Evolutionary conservation across 306 rosid species (phyloP), one percentile per base, ranked within the genome.

Genomic region (Cercis canadensis): DNA sequence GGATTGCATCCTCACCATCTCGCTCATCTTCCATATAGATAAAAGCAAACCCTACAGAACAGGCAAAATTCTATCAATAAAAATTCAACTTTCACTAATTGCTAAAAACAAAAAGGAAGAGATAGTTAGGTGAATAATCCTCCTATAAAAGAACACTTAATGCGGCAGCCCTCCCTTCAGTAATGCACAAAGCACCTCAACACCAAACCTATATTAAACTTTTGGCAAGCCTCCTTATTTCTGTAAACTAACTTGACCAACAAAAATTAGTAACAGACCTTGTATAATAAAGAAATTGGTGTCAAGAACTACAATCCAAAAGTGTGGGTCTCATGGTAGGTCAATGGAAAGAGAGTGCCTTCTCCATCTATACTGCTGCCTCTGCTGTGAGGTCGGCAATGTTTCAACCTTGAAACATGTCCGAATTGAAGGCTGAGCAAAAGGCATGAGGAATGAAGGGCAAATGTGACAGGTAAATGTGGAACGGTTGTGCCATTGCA

Each of bases 1-100:
- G 83, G 67, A 91, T 91, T 3, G 99, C 97, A 81, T 88, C 96
- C 64, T 89, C 99, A 31, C 92, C 99, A 82, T 95, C 99, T 83
- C 96, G 88, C 46, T 95, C 99, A 43, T 95, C 97, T 41, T 95
- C 99, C 99, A 95, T 95, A 61, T 91, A 95, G 67, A 95, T 83
- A 73, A 95, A 95, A 83, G 99, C 96, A 75, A 95, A 95, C 32
- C 99, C 99, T 95, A 69, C 41, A 80, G 15, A 51, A 56, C 80
- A 73, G 66, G 57, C 31, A 70, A 85, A 62, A 33, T 36, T 47
- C 69, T 45, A 12, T 55, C 56, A 43, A 24, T 60, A 10, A 50
- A 37, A 12, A 39, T 64, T 46, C 51, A 61, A 56, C 41, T 37
- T 46, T 62, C 68, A 62, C 46, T 55, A 39, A 61, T 29, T 50